Conservation (phyloP, 768 basidiomycete genomes). For the Mycena olivaceomarginata region DNA sequence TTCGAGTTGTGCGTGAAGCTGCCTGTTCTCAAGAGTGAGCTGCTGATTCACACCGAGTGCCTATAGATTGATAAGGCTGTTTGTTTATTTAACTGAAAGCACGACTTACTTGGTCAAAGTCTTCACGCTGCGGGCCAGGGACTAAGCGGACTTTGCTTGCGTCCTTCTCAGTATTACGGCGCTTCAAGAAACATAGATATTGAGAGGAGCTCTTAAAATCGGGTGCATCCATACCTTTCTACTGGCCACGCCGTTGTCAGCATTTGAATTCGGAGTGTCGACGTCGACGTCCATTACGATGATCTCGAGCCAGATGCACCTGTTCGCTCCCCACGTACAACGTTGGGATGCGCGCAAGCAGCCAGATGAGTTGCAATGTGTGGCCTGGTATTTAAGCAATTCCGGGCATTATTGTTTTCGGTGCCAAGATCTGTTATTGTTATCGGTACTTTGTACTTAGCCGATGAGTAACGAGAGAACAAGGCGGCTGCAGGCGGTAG, state of each 20-base stretch:
- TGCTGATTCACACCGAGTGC: slow-evolving; percentile 21
- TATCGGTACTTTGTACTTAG: slow-evolving; percentile 29
- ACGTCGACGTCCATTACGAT: slow-evolving; percentile 22
- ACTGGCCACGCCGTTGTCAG: neutral
- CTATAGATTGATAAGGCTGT: slow-evolving; percentile 18
- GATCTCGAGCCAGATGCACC: slow-evolving; percentile 12
- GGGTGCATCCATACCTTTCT: slow-evolving; percentile 23
- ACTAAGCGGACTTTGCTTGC: slow-evolving; percentile 24
- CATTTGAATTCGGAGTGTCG: slow-evolving; percentile 9
- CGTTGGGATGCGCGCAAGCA: slow-evolving; percentile 35
- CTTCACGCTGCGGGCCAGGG: slow-evolving; percentile 26
- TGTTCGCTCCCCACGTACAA: slow-evolving; percentile 40
- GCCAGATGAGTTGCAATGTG: neutral
- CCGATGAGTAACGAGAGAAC: slow-evolving; percentile 13
- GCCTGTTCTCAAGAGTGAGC: slow-evolving; percentile 20
- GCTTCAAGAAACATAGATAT: slow-evolving; percentile 20
- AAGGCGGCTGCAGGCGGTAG: slow-evolving; percentile 5
- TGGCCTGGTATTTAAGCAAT: slow-evolving; percentile 24
- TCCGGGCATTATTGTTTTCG: neutral
- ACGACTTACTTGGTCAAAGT: slow-evolving; percentile 18
- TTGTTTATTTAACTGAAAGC: slow-evolving; percentile 16
- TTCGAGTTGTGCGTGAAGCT: slow-evolving; percentile 21
- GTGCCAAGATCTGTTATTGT: slow-evolving; percentile 14
- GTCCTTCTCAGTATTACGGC: neutral
- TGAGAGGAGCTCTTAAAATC: slow-evolving; percentile 23